These are phyloP conservation scores for Ogataea nitratoaversa DNA, from an alignment of 805 yeast genomes.

Conservation along the genomic window DNA sequence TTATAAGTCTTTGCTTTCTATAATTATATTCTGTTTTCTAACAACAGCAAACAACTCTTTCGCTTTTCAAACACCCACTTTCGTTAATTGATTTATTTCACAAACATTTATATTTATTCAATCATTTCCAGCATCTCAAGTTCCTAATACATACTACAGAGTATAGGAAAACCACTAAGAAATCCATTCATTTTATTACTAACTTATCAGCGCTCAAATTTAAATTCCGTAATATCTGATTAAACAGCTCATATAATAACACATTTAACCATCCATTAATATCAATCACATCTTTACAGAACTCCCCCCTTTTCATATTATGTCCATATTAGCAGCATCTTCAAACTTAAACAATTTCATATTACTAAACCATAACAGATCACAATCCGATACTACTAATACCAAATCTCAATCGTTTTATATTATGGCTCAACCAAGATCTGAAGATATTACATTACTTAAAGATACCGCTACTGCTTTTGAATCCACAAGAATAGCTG, in stretches of 20 bases:
- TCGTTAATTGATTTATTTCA: not conserved
- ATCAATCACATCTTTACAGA: not conserved
- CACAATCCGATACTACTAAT: conserved; percentile 30
- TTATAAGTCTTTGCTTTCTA: not conserved
- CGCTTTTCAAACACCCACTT: not conserved
- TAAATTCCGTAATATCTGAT: too few relatives aligned
- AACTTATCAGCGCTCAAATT: too few relatives aligned
- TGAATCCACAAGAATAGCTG: conserved; percentile 2
- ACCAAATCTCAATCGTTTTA: conserved; percentile 21
- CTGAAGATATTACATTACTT: conserved; percentile 15
- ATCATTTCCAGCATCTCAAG: not conserved
- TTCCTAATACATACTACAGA: not conserved
- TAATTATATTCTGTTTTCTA: not conserved
- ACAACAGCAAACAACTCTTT: not conserved
- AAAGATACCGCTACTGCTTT: conserved; percentile 3
- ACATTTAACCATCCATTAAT: not conserved
- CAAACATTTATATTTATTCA: not conserved
- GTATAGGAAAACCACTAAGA: too few relatives aligned
- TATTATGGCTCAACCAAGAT: conserved; percentile 23
- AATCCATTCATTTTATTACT: too few relatives aligned
- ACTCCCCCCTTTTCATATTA: conserved; percentile 1
- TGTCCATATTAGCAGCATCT: conserved; percentile 18
- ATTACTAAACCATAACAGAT: conserved; percentile 23
- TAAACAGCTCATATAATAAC: too few relatives aligned
- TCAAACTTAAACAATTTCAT: conserved; percentile 8